Conservation (phyloP, 495 filamentous ascomycete species). For the Talaromyces borbonicus region DNA sequence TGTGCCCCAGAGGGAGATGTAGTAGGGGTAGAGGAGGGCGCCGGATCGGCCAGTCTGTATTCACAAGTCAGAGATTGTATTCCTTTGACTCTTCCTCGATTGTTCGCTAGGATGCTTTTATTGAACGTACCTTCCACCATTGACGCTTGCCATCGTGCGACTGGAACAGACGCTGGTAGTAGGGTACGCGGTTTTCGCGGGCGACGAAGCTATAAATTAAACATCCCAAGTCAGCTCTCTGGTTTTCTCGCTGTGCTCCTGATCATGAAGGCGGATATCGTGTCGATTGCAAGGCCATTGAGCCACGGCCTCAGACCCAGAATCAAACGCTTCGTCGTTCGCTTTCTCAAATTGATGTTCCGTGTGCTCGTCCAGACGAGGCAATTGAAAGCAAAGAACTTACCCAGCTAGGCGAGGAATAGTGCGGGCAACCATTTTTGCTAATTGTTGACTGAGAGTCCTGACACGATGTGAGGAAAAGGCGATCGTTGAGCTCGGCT, state of each 20-base stretch:
- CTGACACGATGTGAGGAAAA: conserved; percentile 18
- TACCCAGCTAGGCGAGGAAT: conserved; percentile 39
- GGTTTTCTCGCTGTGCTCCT: not conserved
- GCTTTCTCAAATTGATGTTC: not conserved
- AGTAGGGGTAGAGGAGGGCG: conserved; percentile 65
- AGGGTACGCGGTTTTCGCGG: conserved; percentile 77
- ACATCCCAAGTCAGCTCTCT: too few species aligned
- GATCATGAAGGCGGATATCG: too few species aligned
- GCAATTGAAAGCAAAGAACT: conserved; percentile 12
- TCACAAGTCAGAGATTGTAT: conserved; percentile 1
- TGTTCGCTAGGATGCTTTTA: conserved; percentile 51
- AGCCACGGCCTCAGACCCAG: not conserved
- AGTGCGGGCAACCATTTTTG: conserved; percentile 38
- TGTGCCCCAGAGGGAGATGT: conserved; percentile 52
- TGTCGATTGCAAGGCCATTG: not conserved
- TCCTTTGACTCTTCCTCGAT: conserved; percentile 9
- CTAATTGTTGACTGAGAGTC: conserved; percentile 15
- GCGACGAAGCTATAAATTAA: conserved; percentile 59
- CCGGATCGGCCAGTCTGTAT: conserved; percentile 56
- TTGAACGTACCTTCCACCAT: conserved; percentile 72
- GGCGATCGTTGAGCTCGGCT: too few species aligned
- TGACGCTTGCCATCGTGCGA: conserved; percentile 67
- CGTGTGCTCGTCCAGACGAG: not conserved
- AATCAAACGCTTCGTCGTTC: not conserved
- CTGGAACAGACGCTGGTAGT: conserved; percentile 79